phyloP scores from a whole-genome alignment of 306 rosid genomes.

The Sphenostylis stenocarpa region DNA sequence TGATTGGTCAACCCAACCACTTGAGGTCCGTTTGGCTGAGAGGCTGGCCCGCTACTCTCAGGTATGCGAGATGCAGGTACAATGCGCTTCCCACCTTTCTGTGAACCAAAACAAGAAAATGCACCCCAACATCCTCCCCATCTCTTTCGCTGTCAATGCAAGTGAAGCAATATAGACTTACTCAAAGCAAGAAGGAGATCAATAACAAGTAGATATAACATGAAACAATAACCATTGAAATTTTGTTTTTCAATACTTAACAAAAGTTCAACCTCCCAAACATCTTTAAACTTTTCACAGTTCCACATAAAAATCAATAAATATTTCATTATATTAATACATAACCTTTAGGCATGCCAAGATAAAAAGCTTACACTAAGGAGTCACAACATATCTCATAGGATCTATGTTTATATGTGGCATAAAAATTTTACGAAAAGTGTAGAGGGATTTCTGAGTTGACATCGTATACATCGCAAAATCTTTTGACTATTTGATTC shows the following conservation, averaged over 20 bases:
- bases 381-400: not conserved
- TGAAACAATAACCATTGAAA: conserved; percentile 12
- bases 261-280: conserved; percentile 11
- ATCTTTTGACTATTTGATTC: not conserved
- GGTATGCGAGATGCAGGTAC: conserved; percentile 89
- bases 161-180: conserved; percentile 25
- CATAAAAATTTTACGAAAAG: not conserved
- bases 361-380: conserved; percentile 2
- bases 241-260: not conserved
- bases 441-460: not conserved
- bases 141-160: conserved; percentile 81
- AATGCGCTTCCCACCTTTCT: conserved; percentile 94
- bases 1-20: conserved; percentile 70
- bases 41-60: conserved; percentile 65
- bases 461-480: not conserved
- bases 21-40: conserved; percentile 85
- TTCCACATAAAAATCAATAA: conserved; percentile 20
- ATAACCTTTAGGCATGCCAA: not conserved
- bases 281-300: conserved; percentile 5
- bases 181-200: conserved; percentile 20
- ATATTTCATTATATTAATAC: not conserved
- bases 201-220: conserved; percentile 27
- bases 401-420: not conserved
- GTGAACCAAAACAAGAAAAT: conserved; percentile 81
- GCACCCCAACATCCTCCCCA: conserved; percentile 99